These are phyloP conservation scores for Ophiostoma novo-ulmi DNA, from an alignment of 2,329 filamentous ascomycete species.

Conservation along the genomic window DNA sequence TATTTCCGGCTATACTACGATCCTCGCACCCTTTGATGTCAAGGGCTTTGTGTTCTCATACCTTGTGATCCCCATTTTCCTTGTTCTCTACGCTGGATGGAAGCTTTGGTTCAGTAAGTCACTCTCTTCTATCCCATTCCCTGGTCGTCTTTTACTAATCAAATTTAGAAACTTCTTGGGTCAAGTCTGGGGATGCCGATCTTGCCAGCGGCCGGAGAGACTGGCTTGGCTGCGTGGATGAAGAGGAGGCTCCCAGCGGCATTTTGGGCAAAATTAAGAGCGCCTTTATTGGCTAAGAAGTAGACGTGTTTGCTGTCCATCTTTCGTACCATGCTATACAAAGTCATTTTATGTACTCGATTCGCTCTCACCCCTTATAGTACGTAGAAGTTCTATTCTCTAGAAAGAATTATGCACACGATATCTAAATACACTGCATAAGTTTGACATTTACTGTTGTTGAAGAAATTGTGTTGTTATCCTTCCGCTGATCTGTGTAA, in stretches of 20 bases:
- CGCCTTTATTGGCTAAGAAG: conserved; percentile 15
- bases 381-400: no score
- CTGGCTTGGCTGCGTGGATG: conserved; percentile 7
- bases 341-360: no score
- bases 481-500: no score
- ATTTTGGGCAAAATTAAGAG: conserved; percentile 18
- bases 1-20: conserved; percentile 64
- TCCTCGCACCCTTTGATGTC: conserved; percentile 55
- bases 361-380: no score
- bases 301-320: not conserved
- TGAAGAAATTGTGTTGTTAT: conserved; percentile 36
- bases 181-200: conserved; percentile 49
- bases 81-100: conserved; percentile 55
- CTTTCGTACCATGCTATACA: not conserved
- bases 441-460: no score
- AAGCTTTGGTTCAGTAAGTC: conserved; percentile 40
- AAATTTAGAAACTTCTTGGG: conserved; percentile 29
- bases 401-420: no score
- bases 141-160: not conserved
- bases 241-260: conserved; percentile 7
- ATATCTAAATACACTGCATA: no score
- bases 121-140: conserved; percentile 41
- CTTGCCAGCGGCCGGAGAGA: conserved; percentile 52
- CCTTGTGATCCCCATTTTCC: conserved; percentile 59
- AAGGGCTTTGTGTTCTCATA: conserved; percentile 61